These are phyloP conservation scores for Penicillium paxilli DNA, from an alignment of 495 filamentous ascomycete species.

Conservation along the genomic window DNA sequence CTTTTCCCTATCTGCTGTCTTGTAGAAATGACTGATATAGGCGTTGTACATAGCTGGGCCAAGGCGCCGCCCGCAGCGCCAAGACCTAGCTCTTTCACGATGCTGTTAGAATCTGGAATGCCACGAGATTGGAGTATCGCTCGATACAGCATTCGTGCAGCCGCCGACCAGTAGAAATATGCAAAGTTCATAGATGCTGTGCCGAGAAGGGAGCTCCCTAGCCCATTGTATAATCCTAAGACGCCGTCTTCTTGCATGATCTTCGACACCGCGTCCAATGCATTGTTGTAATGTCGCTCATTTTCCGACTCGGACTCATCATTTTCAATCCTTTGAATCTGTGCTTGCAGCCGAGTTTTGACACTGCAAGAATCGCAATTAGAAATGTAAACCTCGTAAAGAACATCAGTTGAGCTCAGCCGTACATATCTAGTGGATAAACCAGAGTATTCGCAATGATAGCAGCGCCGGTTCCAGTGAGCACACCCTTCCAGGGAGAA, in stretches of 20 bases:
- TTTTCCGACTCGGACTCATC: background rate
- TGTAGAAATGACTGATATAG: conserved; percentile 86
- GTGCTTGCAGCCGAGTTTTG: conserved; percentile 15
- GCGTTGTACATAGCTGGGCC: conserved; percentile 87
- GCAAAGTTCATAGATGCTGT: conserved; percentile 22
- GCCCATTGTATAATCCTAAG: conserved; percentile 10
- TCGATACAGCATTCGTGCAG: conserved; percentile 4
- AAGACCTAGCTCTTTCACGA: conserved; percentile 43
- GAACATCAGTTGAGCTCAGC: too few relatives aligned
- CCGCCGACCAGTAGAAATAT: conserved; percentile 21
- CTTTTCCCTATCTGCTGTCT: conserved; percentile 75
- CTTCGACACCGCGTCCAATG: background rate
- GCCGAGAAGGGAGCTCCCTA: conserved; percentile 11
- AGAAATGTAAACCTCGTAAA: too few relatives aligned
- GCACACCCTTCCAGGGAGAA: conserved; percentile 14
- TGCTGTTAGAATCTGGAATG: conserved; percentile 5
- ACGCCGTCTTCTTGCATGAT: conserved; percentile 15
- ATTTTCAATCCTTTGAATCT: background rate
- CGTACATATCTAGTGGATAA: conserved; percentile 20
- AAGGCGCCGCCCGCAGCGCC: conserved; percentile 81
- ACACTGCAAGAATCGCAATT: background rate
- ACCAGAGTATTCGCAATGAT: conserved; percentile 16
- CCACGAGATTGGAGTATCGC: background rate
- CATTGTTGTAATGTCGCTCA: background rate
- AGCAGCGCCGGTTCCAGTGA: conserved; percentile 14